A percentile compares a stretch with the other conserved stretches of the same genome.
These are phyloP conservation scores for Debaryomyces fabryi DNA, from an alignment of 1,139 yeast genomes.

Conservation along the genomic window DNA sequence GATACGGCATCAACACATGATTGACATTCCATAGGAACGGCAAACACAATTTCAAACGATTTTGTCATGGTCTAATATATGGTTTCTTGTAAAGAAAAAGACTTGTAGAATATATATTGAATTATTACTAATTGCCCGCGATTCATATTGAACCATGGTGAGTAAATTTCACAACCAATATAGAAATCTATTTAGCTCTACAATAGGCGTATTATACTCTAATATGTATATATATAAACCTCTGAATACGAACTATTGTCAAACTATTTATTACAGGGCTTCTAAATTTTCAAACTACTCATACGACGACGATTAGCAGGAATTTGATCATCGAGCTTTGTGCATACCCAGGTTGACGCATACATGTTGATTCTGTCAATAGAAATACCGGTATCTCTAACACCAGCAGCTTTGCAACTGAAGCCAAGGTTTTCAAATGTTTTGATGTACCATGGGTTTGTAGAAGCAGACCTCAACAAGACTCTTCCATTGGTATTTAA, in stretches of 20 bases:
- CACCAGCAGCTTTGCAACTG: conserved; percentile 66
- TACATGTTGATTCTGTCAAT: conserved; percentile 86
- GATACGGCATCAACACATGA: conserved; percentile 66
- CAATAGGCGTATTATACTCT: not conserved
- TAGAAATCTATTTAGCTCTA: not conserved
- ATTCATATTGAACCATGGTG: not conserved
- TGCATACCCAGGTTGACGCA: conserved; percentile 86
- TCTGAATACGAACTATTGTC: not conserved
- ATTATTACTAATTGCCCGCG: conserved; percentile 1
- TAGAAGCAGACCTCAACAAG: conserved; percentile 67
- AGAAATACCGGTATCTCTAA: conserved; percentile 60
- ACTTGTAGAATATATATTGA: not conserved
- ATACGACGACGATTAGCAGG: conserved; percentile 31
- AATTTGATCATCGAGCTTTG: conserved; percentile 37
- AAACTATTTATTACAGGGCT: not conserved
- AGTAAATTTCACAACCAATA: not conserved
- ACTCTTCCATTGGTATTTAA: conserved; percentile 72
- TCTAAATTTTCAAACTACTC: conserved; percentile 42
- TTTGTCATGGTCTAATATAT: conserved; percentile 35
- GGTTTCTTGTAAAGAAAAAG: not conserved
- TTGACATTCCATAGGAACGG: conserved; percentile 77
- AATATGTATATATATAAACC: not conserved
- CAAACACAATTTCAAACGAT: conserved; percentile 62
- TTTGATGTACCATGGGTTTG: conserved; percentile 74
- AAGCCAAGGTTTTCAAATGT: conserved; percentile 71